Percentiles rank a stretch among this genome's conserved stretches.
Conservation (phyloP, 495 filamentous ascomycete genomes). For the Sporormia fimetaria region DNA sequence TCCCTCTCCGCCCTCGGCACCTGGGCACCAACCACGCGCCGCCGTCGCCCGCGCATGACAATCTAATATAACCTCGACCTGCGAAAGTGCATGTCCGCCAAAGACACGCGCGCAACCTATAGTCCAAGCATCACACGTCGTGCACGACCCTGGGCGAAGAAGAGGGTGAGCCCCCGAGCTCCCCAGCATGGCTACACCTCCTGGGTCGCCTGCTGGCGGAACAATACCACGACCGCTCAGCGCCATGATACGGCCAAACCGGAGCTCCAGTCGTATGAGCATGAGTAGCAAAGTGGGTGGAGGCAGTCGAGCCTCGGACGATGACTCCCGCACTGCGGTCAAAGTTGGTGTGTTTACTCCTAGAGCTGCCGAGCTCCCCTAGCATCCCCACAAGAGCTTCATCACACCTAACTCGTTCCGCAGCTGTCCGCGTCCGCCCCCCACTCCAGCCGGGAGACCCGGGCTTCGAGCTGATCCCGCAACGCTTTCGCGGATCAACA, state of each 20-base stretch:
- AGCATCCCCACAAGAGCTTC: conserved; percentile 7
- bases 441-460: conserved; percentile 75
- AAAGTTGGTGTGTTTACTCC: conserved; percentile 79
- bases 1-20: too few relatives aligned
- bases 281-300: conserved; percentile 67
- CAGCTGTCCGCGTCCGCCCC: conserved; percentile 90
- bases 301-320: conserved; percentile 81
- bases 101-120: too few relatives aligned
- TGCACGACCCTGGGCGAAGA: conserved; percentile 8
- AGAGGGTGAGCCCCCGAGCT: conserved; percentile 14
- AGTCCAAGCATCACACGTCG: conserved; percentile 3
- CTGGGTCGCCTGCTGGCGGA: conserved; percentile 45
- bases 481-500: conserved; percentile 88
- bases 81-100: too few relatives aligned
- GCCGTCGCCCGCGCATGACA: too few relatives aligned
- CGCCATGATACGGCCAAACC: conserved; percentile 66
- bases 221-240: conserved; percentile 65
- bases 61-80: too few relatives aligned
- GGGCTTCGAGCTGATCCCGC: conserved; percentile 86
- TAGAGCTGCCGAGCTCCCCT: neutral
- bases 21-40: too few relatives aligned
- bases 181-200: conserved; percentile 45
- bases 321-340: conserved; percentile 90
- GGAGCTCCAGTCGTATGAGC: conserved; percentile 85
- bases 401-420: conserved; percentile 20